Evolutionary conservation across 1,139 yeast species (phyloP), one percentile per base, ranked within the genome.

Genomic region (Sugiyamaella novakii): DNA sequence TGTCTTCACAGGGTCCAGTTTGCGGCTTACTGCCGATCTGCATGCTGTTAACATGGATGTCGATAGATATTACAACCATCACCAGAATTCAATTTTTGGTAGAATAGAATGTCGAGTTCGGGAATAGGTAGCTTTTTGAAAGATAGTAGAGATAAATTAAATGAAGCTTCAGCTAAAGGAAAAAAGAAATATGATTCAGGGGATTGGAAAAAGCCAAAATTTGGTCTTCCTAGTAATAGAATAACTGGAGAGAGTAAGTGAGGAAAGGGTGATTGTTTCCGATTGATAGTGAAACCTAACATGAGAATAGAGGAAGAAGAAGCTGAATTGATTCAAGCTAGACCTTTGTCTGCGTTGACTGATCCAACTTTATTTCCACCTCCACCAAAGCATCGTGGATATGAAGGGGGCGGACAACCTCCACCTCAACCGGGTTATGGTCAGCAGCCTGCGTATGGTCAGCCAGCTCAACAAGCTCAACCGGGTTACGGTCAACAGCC

Each of bases 301-400:
- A 25, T 22, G 38, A 14, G 46, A 18, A 22, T 19, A 38, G 33
- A 44, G 29, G 57, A 53, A 11, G 55, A 53, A 15, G 54, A 53
- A 14, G 30, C 41, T 1, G 36, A 35, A 21, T 7, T 11, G 8
- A 47, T 58, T 21, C 43, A 19, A 21, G 68, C 74, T 2, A 57
- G 74, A 43, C 70, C 75, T 12, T 39, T 69, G 40, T 50, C 61
- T 1, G 55, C 70, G 1, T 58, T 72, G 38, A 64, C 62, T 28
- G 75, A 76, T 54, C 75, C 80, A 6, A 57, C 61, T 3, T 50
- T 66, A 10, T 73, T 79, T 51, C 82, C 84, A 10, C 75, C 83
- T 1, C 85, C 84, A 1, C 85, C 84, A 0, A 57, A 70, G 71
- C 64, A 65, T 24, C 36, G 52, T 28, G 44, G 35, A 4, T 33